Evolutionary conservation across 345 rosid species (phyloP), one percentile per base, ranked within the genome.

Genomic region (Eutrema yunnanense): DNA sequence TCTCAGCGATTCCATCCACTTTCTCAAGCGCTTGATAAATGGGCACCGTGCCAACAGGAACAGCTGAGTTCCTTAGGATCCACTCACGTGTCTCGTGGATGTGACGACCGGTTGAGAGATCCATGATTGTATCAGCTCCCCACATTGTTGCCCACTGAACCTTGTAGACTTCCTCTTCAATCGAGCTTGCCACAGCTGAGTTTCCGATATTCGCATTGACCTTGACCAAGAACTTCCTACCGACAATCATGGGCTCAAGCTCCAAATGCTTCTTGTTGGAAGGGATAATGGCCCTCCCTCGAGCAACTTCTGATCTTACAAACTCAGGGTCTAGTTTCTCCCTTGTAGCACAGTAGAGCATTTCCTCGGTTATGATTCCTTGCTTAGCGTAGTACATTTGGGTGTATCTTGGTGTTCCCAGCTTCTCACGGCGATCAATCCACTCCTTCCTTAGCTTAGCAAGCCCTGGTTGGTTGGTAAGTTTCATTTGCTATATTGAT

Each of bases 131-230:
- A 73, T 92, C 98, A 10, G 95, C 98, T 80, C 99, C 97, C 97
- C 99, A 92, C 96, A 90, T 90, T 13, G 97, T 96, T 34, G 99
- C 99, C 99, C 99, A 96, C n/a, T 89, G 98, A 76, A 92, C 97
- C 83, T 96, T 96, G 54, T 92, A 92, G 44, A 96, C 98, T 82
- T 96, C 99, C 63, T 96, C 99, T 84, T 96, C 97, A 2, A 96
- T 92, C 34, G 98, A 92, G 77, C 99, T 92, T 3, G 89, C 99
- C 63, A 92, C 97, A 76, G 89, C 95, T 3, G 97, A 96, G 77
- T 96, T 96, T 63, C 98, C 99, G 22, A 96, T 96, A 60, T 96
- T 96, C 9, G 99, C 99, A 84, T 96, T 90, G 19, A 96, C 97
- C 82, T 96, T 92, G 29, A 96, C 99, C 86, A 96, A 80, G 69